Percentiles rank a stretch among this genome's conserved stretches.
Evolutionary conservation across 2,329 filamentous ascomycete genomes (phyloP).

Genomic region (Epichloe amarillans): DNA sequence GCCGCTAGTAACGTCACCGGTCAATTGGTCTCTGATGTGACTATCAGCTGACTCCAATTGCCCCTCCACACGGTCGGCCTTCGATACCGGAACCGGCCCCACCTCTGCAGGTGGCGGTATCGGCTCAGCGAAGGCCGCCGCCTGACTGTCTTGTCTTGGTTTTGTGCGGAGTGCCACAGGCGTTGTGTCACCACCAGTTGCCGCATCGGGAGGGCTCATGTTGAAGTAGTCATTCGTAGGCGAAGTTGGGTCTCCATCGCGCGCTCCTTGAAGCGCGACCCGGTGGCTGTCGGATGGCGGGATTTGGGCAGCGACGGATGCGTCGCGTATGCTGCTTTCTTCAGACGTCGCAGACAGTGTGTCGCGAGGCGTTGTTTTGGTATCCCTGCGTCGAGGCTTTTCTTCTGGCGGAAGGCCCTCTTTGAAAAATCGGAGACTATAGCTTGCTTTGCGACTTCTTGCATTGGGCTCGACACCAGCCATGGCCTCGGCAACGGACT

Average conservation of each 20-base stretch:
- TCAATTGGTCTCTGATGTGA: conserved; percentile 23
- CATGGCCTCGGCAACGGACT: conserved; percentile 49
- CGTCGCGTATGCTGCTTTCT: conserved; percentile 10
- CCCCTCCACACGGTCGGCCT: conserved; percentile 15
- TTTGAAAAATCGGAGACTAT: conserved; percentile 54
- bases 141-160: conserved; percentile 10
- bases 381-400: conserved; percentile 39
- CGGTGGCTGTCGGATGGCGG: background rate
- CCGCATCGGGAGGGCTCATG: conserved; percentile 4
- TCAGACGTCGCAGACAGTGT: conserved; percentile 26
- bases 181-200: conserved; percentile 3
- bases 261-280: background rate
- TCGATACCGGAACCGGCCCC: conserved; percentile 13
- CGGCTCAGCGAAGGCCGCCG: conserved; percentile 10
- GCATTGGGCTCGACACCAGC: conserved; percentile 48
- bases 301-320: background rate
- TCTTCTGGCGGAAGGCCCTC: conserved; percentile 49
- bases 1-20: background rate
- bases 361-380: conserved; percentile 23
- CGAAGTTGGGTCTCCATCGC: conserved; percentile 1
- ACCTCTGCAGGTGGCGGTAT: conserved; percentile 10
- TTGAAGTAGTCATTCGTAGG: conserved; percentile 9
- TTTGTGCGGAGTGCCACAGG: conserved; percentile 8
- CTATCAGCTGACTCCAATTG: conserved; percentile 26
- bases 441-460: conserved; percentile 54